Conservation (phyloP, 2,329 filamentous ascomycete genomes). For the Phoma sp. region DNA sequence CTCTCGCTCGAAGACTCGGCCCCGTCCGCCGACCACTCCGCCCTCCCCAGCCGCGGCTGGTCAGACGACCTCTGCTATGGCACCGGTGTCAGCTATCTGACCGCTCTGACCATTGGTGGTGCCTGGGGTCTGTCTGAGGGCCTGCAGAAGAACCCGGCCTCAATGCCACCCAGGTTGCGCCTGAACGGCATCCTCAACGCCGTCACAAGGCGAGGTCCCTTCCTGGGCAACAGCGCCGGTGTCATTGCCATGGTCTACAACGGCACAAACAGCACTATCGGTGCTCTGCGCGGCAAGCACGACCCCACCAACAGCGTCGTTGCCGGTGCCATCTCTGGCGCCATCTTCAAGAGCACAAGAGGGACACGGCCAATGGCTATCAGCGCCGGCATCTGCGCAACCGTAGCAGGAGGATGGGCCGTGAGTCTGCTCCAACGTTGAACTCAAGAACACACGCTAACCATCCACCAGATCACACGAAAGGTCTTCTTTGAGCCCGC, state of each 20-base stretch:
- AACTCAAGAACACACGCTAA: slow-evolving; percentile 5
- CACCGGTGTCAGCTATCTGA: slow-evolving; percentile 90
- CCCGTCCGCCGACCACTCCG: slow-evolving; percentile 84
- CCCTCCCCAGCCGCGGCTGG: slow-evolving; percentile 94
- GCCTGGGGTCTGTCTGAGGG: slow-evolving; percentile 94
- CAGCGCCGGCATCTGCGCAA: slow-evolving; percentile 86
- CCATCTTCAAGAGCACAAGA: slow-evolving; percentile 95
- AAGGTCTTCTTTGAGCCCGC: slow-evolving; percentile 38
- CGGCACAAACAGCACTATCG: slow-evolving; percentile 60
- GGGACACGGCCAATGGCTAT: slow-evolving; percentile 93
- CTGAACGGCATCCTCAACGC: slow-evolving; percentile 95
- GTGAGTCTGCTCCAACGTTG: slow-evolving; percentile 56
- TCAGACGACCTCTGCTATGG: slow-evolving; percentile 98
- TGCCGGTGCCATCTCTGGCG: slow-evolving; percentile 86
- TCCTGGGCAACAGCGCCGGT: slow-evolving; percentile 93
- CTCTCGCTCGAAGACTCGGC: slow-evolving; percentile 90
- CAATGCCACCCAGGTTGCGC: slow-evolving; percentile 86
- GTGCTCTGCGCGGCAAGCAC: slow-evolving; percentile 50
- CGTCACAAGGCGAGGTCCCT: slow-evolving; percentile 89
- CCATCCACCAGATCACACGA: slow-evolving; percentile 29
- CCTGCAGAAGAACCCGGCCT: slow-evolving; percentile 71
- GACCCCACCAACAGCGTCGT: slow-evolving; percentile 88
- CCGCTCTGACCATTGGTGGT: slow-evolving; percentile 85
- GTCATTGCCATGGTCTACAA: slow-evolving; percentile 98
- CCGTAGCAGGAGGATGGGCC: slow-evolving; percentile 86